Base-by-base conservation (phyloP, 2,329 filamentous ascomycete genomes). In the Graphilbum sp. region DNA sequence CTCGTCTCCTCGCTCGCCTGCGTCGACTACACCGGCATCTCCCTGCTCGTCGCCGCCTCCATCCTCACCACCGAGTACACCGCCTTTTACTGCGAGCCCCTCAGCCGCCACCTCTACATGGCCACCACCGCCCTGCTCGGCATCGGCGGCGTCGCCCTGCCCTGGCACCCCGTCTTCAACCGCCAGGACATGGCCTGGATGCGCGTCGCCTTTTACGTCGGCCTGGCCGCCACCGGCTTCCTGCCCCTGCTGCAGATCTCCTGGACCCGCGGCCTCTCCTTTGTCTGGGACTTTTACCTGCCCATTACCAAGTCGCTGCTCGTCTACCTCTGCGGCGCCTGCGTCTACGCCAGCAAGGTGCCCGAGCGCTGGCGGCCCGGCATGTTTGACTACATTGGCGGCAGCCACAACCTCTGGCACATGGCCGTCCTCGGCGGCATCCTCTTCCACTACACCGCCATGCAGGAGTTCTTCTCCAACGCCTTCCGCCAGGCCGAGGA, bases 31-130 rank as follows among this genome's bases (percentile, higher is more conserved):
- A 96, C 90, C 0, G 90, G 90, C 39, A 98, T 98, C 48, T 94
- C 87, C 2, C 66, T 98, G 36, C 72, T 98, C 20, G 90, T 98
- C 37, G 85, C 90, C 3, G 86, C 90, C 10, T 93, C 84, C 40
- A 98, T 98, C 61, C 85, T 96, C 72, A 95, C 90, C 2, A 94
- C 86, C 27, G 90, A 98, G 56, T 98, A 96, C 62, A 95, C 90
- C 1, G 90, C 88, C 19, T 98, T 98, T 59, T 98, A 98, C 64
- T 95, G 90, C 62, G 90, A 98, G 52, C 87, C 90, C 3, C 51
- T 81, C 34, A 87, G 81, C 48, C 79, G 87, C 39, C 90, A 80
- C 71, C 66, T 72, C 12, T 98, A 96, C 60, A 90, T 98, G 64
- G 58, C 69, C 32, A 64, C 82, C 36, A 96, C 90, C 3, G 79